These are phyloP conservation scores for Sclerotinia borealis DNA, from an alignment of 2,329 filamentous ascomycete species.

Conservation along the genomic window DNA sequence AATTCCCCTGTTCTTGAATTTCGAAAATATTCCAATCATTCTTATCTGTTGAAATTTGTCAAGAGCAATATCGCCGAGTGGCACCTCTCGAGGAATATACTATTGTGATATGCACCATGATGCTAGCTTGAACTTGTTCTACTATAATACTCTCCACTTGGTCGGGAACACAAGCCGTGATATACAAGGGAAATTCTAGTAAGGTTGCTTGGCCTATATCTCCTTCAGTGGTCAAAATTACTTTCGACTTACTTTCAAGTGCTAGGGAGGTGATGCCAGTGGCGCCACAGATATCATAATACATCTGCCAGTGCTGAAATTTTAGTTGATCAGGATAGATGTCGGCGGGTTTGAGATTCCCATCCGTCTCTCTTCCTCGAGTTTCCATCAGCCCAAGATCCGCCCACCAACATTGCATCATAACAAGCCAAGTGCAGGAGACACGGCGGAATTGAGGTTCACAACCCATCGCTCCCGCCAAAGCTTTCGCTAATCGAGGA, in stretches of 20 bases:
- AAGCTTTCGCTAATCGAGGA: not conserved
- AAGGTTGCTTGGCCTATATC: not conserved
- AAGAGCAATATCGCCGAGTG: not conserved
- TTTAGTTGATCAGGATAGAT: not conserved
- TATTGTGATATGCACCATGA: not conserved
- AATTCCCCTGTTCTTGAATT: not conserved
- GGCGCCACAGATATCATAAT: not conserved
- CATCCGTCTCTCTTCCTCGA: not conserved
- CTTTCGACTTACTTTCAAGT: not conserved
- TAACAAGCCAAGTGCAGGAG: not conserved
- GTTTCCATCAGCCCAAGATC: not conserved
- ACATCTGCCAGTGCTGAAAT: not conserved
- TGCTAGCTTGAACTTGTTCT: too few relatives aligned
- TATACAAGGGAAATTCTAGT: not conserved
- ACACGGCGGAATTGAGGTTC: not conserved
- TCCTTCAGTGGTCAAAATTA: not conserved
- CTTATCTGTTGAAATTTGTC: not conserved
- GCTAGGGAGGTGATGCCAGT: not conserved
- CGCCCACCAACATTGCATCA: too few relatives aligned
- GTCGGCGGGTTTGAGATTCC: not conserved
- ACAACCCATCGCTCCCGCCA: not conserved
- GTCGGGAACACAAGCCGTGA: not conserved
- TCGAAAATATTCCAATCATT: not conserved
- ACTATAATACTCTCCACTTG: not conserved
- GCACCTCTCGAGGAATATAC: not conserved